Percentiles rank a stretch among this genome's conserved stretches.
phyloP scores from a whole-genome alignment of 192 early-diverging fungal species.

The Nowakowskiella sp. region DNA sequence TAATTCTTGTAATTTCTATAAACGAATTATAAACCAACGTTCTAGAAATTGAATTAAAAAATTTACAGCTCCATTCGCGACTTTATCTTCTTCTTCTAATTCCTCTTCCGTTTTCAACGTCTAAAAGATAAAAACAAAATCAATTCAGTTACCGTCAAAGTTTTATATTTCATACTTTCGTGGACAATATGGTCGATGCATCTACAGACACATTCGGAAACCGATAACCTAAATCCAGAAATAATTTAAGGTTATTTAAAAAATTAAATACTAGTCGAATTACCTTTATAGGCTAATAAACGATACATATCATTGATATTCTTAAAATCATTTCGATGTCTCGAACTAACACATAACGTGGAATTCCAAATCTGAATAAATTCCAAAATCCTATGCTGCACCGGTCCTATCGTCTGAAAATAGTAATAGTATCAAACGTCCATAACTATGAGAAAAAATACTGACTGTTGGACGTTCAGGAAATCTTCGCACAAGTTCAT shows the following conservation, averaged over 20 bases:
- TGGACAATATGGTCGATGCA: conserved; percentile 54
- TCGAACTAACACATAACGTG: conserved; percentile 75
- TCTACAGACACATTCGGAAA: conserved; percentile 60
- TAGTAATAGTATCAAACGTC: conserved; percentile 3
- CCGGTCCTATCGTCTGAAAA: conserved; percentile 43
- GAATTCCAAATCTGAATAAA: conserved; percentile 92
- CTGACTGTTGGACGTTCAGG: conserved; percentile 80
- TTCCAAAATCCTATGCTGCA: conserved; percentile 81
- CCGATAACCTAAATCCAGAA: conserved; percentile 51
- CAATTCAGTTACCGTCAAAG: too few species aligned
- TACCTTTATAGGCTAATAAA: conserved; percentile 80
- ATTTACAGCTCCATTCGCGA: conserved; percentile 70
- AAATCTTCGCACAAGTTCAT: conserved; percentile 87
- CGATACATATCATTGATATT: conserved; percentile 95
- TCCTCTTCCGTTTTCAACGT: conserved; percentile 85
- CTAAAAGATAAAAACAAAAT: conserved; percentile 29
- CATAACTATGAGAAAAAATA: neutral
- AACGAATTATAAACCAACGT: conserved; percentile 27
- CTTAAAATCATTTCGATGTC: conserved; percentile 87
- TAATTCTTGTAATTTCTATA: conserved; percentile 89
- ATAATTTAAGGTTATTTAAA: conserved; percentile 6
- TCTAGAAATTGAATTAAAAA: neutral
- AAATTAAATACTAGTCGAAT: neutral
- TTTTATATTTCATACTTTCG: conserved; percentile 8
- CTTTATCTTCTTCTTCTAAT: conserved; percentile 88